Conservation (phyloP, 176 grass and related monocot species). For the Tillandsia leiboldiana region DNA sequence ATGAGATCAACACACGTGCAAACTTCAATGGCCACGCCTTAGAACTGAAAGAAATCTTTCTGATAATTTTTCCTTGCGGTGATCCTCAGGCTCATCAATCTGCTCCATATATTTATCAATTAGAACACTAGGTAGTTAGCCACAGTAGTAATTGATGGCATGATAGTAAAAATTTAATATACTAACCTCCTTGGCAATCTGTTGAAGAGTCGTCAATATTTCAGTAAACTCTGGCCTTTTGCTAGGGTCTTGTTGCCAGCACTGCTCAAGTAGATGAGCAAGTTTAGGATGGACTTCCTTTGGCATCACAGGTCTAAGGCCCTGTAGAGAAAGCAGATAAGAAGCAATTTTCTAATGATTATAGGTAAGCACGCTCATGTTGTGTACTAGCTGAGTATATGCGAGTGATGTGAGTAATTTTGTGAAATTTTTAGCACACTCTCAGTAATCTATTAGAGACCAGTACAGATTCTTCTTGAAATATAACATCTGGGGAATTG, state of each 20-base stretch:
- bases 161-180: not conserved
- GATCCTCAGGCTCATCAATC: slow-evolving; percentile 10
- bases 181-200: slow-evolving; percentile 61
- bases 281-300: slow-evolving; percentile 54
- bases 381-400: not conserved
- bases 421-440: no score
- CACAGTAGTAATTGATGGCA: not conserved
- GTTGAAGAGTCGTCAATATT: slow-evolving; percentile 44
- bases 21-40: slow-evolving; percentile 42
- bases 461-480: no score
- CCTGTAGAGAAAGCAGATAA: slow-evolving; percentile 19
- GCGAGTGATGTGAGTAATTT: not conserved
- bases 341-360: not conserved
- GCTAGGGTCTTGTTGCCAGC: slow-evolving; percentile 60
- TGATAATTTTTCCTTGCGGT: slow-evolving; percentile 25
- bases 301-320: slow-evolving; percentile 59
- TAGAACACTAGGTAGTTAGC: slow-evolving; percentile 8
- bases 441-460: no score
- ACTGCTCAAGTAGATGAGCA: slow-evolving; percentile 45
- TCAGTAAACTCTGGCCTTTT: slow-evolving; percentile 58
- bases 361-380: not conserved
- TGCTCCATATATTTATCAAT: not conserved
- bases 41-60: slow-evolving; percentile 40
- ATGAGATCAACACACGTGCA: no score
- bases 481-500: no score